Evolutionary conservation across 805 yeast species (phyloP).

Genomic region (Lachancea waltii): DNA sequence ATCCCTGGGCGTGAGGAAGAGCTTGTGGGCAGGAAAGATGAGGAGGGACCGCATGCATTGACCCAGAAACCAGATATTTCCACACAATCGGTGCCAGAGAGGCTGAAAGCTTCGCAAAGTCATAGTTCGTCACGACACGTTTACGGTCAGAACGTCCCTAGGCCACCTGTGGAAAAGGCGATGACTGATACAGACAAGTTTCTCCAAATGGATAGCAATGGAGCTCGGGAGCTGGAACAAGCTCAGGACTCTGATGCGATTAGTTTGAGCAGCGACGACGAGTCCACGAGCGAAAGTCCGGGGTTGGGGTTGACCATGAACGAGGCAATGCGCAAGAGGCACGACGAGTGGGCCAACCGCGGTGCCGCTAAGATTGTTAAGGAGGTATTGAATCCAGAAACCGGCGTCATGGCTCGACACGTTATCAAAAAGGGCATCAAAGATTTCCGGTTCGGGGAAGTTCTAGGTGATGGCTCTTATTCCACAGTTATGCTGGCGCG

Average conservation of each 20-base stretch:
- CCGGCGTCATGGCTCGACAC: conserved; percentile 47
- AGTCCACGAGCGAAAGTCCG: too few species aligned
- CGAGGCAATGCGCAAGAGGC: conserved; percentile 18
- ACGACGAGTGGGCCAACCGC: conserved; percentile 46
- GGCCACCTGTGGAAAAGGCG: conserved; percentile 23
- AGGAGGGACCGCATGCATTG: too few species aligned
- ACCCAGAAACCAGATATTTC: conserved; percentile 5
- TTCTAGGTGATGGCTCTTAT: conserved; percentile 93
- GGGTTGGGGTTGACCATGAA: conserved; percentile 7
- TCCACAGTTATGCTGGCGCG: conserved; percentile 87
- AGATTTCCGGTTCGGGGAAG: conserved; percentile 84
- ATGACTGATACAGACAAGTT: conserved; percentile 30
- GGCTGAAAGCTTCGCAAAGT: not conserved
- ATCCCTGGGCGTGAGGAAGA: conserved; percentile 27
- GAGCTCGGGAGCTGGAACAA: conserved; percentile 2
- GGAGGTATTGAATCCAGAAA: conserved; percentile 36
- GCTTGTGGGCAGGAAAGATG: too few species aligned
- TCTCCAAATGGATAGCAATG: conserved; percentile 18
- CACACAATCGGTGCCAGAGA: conserved; percentile 6
- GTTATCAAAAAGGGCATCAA: conserved; percentile 53
- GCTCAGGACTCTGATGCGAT: conserved; percentile 5
- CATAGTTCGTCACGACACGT: conserved; percentile 6
- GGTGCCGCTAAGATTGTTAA: conserved; percentile 56
- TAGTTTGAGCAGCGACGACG: conserved; percentile 6
- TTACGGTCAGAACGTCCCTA: conserved; percentile 6